These are phyloP conservation scores for Marasmius tenuissimus DNA, from an alignment of 1,284 basidiomycete species.

Conservation along the genomic window DNA sequence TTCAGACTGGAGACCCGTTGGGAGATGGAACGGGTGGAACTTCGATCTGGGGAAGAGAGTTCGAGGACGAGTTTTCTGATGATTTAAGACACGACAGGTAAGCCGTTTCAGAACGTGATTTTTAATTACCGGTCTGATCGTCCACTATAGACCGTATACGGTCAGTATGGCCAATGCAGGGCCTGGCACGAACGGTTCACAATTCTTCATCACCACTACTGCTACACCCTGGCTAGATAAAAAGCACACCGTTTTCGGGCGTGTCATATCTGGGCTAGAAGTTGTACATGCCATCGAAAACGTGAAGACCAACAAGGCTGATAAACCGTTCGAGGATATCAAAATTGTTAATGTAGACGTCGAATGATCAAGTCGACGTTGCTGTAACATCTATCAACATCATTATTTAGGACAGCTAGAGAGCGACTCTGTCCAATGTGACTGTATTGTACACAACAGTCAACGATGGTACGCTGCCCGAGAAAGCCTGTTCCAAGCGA, in stretches of 20 bases:
- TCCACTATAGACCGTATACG: slow-evolving; percentile 78
- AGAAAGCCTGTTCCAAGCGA: slow-evolving; percentile 23
- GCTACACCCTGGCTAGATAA: slow-evolving; percentile 96
- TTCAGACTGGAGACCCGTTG: slow-evolving; percentile 96
- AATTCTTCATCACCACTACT: slow-evolving; percentile 98
- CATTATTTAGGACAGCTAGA: slow-evolving; percentile 13
- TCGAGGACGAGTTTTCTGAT: slow-evolving; percentile 95
- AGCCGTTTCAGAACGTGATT: slow-evolving; percentile 19
- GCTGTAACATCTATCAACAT: slow-evolving; percentile 23
- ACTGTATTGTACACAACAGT: slow-evolving; percentile 28
- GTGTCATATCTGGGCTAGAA: slow-evolving; percentile 79
- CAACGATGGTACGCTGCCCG: slow-evolving; percentile 10
- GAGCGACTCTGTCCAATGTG: slow-evolving; percentile 39
- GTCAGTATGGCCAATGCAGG: slow-evolving; percentile 99
- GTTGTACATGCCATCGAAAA: slow-evolving; percentile 86
- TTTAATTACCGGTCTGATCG: slow-evolving; percentile 11
- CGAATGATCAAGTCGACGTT: slow-evolving; percentile 30
- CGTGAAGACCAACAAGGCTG: slow-evolving; percentile 76
- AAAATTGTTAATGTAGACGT: slow-evolving; percentile 81
- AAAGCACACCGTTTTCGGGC: slow-evolving; percentile 94
- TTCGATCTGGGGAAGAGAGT: slow-evolving; percentile 92
- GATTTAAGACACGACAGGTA: slow-evolving; percentile 89
- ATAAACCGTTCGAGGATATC: slow-evolving; percentile 90
- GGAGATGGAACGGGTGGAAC: slow-evolving; percentile 98
- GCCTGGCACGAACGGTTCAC: slow-evolving; percentile 89